A percentile compares a stretch with the other conserved stretches of the same genome.
phyloP scores from a whole-genome alignment of 2,329 filamentous ascomycete species.

The Xylariales sp. region DNA sequence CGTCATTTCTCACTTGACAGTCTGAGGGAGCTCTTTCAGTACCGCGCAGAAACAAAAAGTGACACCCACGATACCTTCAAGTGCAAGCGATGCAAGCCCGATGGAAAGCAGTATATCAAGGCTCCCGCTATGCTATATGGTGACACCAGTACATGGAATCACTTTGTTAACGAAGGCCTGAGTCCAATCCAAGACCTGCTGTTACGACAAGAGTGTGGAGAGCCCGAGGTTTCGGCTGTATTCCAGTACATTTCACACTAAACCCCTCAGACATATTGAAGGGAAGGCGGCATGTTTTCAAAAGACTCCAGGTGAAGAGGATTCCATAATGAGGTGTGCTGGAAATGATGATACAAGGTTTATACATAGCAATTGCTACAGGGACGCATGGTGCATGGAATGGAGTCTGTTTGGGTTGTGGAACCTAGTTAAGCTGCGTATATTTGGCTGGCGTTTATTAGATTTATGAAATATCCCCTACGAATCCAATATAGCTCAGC shows the following conservation, averaged over 20 bases:
- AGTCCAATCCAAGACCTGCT: conserved; percentile 85
- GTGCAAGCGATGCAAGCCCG: conserved; percentile 88
- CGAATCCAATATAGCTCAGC: too few relatives aligned
- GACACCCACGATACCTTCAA: conserved; percentile 99
- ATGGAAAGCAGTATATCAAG: conserved; percentile 84
- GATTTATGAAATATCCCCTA: too few relatives aligned
- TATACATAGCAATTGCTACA: too few relatives aligned
- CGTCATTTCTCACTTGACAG: conserved; percentile 92
- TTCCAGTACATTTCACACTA: conserved; percentile 97
- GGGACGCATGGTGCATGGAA: too few relatives aligned
- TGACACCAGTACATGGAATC: conserved; percentile 99
- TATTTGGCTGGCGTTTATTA: too few relatives aligned
- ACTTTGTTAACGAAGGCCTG: conserved; percentile 80
- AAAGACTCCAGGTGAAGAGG: too few relatives aligned
- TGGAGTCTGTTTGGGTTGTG: too few relatives aligned
- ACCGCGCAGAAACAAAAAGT: conserved; percentile 75
- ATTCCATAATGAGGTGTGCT: too few relatives aligned
- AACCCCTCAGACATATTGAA: conserved; percentile 3
- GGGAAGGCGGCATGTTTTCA: too few relatives aligned
- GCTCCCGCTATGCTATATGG: conserved; percentile 94
- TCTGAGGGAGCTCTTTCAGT: conserved; percentile 90
- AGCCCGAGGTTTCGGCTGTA: conserved; percentile 82
- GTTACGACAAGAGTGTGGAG: conserved; percentile 76
- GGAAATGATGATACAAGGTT: too few relatives aligned
- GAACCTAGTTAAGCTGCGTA: too few relatives aligned